Conservation (phyloP, 1,139 yeast genomes). For the Suhomyces maxii region DNA sequence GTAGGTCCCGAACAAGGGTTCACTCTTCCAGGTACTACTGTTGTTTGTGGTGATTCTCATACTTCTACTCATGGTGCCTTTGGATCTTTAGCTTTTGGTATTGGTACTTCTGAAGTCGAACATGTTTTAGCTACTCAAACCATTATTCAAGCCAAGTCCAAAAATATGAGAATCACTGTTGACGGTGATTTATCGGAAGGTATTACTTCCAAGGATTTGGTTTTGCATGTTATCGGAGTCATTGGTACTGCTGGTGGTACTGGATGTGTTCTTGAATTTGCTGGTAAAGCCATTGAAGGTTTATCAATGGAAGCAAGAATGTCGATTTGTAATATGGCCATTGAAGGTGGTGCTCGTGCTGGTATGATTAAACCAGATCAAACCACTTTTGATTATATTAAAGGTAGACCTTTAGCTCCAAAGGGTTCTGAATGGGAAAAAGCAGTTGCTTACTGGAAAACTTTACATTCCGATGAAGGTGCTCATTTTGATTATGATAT, state of each 20-base stretch:
- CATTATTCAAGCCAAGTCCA: conserved; percentile 88
- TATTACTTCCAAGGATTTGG: conserved; percentile 91
- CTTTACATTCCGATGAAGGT: conserved; percentile 83
- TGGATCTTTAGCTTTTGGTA: conserved; percentile 97
- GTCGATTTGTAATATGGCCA: conserved; percentile 99
- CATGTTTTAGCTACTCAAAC: conserved; percentile 98
- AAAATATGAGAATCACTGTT: conserved; percentile 88
- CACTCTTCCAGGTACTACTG: conserved; percentile 97
- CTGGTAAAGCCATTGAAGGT: conserved; percentile 88
- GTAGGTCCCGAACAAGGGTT: conserved; percentile 99
- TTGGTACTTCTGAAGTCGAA: conserved; percentile 98
- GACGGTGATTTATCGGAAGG: conserved; percentile 84
- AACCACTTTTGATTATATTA: conserved; percentile 78
- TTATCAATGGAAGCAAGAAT: conserved; percentile 98
- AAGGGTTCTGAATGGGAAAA: conserved; percentile 92
- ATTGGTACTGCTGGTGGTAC: conserved; percentile 99
- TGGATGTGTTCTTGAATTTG: conserved; percentile 93
- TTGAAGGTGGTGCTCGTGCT: conserved; percentile 98
- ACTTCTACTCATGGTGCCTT: conserved; percentile 99
- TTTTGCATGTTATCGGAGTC: conserved; percentile 90
- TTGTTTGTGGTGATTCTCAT: conserved; percentile 98
- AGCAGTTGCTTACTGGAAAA: conserved; percentile 87
- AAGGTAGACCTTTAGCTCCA: conserved; percentile 95
- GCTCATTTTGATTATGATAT: conserved; percentile 88
- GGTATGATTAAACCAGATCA: conserved; percentile 98